phyloP scores from a whole-genome alignment of 2,329 filamentous ascomycete genomes.

The Sporothrix variecibatus region DNA sequence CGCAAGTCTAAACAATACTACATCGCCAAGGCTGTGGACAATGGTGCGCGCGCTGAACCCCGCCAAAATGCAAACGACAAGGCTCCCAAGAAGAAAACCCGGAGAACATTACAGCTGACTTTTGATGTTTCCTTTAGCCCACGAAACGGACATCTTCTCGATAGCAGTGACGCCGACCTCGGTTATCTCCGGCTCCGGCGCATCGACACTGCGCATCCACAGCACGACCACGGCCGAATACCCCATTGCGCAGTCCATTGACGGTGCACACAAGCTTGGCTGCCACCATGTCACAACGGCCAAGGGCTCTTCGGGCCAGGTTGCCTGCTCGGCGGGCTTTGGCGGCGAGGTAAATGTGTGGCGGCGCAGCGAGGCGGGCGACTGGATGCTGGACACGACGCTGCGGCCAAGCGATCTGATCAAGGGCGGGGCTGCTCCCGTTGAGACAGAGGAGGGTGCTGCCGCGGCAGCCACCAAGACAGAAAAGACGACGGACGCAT shows the following conservation, averaged over 20 bases:
- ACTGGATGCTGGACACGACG: constrained; percentile 54
- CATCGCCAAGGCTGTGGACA: constrained; percentile 85
- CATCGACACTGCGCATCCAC: constrained; percentile 79
- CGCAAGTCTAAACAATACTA: constrained; percentile 97
- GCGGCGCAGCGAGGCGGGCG: constrained; percentile 60
- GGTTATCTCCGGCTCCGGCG: constrained; percentile 82
- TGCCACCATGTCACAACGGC: constrained; percentile 83
- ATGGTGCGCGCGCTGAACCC: constrained; percentile 56
- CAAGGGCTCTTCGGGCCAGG: constrained; percentile 62
- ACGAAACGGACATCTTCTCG: constrained; percentile 81
- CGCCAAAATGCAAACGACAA: constrained; percentile 18
- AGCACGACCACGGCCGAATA: constrained; percentile 71
- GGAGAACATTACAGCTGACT: background rate
- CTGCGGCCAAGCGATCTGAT: constrained; percentile 40
- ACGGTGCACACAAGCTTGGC: constrained; percentile 79
- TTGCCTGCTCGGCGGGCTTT: constrained; percentile 84
- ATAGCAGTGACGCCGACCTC: constrained; percentile 72
- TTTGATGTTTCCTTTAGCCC: constrained; percentile 55
- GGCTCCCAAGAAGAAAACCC: background rate
- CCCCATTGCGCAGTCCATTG: constrained; percentile 76
- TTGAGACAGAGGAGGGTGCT: constrained; percentile 46
- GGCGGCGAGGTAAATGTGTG: constrained; percentile 86
- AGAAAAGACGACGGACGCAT: constrained; percentile 62
- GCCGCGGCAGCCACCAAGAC: background rate
- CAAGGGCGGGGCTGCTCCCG: constrained; percentile 37